Conservation (phyloP, 2,329 filamentous ascomycete genomes). For the Arthrobotrys conoides region DNA sequence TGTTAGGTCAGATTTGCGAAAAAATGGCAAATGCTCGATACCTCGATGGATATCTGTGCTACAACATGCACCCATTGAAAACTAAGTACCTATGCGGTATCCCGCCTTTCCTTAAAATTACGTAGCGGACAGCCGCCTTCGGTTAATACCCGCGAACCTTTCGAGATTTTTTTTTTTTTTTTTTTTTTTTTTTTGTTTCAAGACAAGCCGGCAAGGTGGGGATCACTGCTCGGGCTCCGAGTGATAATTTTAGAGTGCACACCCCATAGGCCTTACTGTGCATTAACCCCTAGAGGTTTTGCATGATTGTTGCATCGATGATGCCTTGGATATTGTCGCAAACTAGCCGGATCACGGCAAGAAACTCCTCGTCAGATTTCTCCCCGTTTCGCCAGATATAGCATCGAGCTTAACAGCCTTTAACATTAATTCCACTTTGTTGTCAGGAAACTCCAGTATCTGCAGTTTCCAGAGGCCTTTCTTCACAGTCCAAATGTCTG, state of each 20-base stretch:
- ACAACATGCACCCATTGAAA: constrained; percentile 37
- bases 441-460: constrained; percentile 57
- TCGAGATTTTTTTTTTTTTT: constrained; percentile 28
- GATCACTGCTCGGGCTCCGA: constrained; percentile 46
- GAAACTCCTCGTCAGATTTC: constrained; percentile 53
- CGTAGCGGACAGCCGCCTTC: constrained; percentile 55
- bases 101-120: constrained; percentile 28
- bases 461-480: constrained; percentile 57
- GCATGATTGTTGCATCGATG: constrained; percentile 56
- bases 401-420: constrained; percentile 56
- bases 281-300: constrained; percentile 44
- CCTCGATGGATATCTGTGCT: constrained; percentile 25
- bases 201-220: constrained; percentile 40
- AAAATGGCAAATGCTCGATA: constrained; percentile 14
- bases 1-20: constrained; percentile 36
- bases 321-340: constrained; percentile 38
- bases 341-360: constrained; percentile 57
- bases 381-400: constrained; percentile 49
- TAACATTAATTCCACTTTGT: constrained; percentile 53
- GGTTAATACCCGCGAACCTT: constrained; percentile 51
- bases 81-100: too few species aligned
- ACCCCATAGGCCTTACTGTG: constrained; percentile 21
- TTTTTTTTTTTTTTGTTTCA: constrained; percentile 33
- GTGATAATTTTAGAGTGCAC: constrained; percentile 2
- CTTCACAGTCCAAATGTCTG: constrained; percentile 55